Evolutionary conservation across 2,329 filamentous ascomycete genomes (phyloP).

Genomic region (Tolypocladium tundrense): DNA sequence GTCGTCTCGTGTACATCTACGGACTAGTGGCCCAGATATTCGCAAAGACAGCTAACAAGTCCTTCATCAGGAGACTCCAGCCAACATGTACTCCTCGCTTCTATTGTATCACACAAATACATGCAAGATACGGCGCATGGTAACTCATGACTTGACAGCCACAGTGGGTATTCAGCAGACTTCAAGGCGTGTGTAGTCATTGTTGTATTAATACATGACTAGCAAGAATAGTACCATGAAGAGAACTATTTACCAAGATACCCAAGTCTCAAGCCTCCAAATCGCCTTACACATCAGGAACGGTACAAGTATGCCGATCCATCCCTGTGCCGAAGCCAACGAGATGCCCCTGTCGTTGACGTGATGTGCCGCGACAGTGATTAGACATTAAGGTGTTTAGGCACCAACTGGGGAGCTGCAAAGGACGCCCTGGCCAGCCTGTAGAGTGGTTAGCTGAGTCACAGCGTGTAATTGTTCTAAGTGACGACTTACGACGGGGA

Average conservation of each 20-base stretch:
- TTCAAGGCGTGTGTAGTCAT: not conserved
- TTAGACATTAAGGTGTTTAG: not conserved
- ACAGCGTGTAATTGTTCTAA: not conserved
- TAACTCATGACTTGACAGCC: too few relatives aligned
- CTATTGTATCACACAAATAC: too few relatives aligned
- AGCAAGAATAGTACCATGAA: not conserved
- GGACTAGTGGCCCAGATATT: too few relatives aligned
- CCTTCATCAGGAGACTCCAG: too few relatives aligned
- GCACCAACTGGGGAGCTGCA: not conserved
- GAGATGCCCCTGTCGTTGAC: not conserved
- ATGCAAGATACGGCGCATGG: too few relatives aligned
- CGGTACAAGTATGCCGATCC: not conserved
- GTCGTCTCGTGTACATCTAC: too few relatives aligned
- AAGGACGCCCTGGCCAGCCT: conserved; percentile 3
- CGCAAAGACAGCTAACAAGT: too few relatives aligned
- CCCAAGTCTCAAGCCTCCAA: not conserved
- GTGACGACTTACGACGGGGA: conserved; percentile 6
- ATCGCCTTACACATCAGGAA: not conserved
- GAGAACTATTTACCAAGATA: not conserved
- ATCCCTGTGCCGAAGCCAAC: not conserved
- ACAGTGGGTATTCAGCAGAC: too few relatives aligned
- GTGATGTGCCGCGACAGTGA: not conserved
- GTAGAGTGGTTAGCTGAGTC: too few relatives aligned
- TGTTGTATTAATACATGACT: not conserved
- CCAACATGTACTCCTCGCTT: too few relatives aligned